Conservation (phyloP, 139 green algal genomes). For the Gonium pectorale region DNA sequence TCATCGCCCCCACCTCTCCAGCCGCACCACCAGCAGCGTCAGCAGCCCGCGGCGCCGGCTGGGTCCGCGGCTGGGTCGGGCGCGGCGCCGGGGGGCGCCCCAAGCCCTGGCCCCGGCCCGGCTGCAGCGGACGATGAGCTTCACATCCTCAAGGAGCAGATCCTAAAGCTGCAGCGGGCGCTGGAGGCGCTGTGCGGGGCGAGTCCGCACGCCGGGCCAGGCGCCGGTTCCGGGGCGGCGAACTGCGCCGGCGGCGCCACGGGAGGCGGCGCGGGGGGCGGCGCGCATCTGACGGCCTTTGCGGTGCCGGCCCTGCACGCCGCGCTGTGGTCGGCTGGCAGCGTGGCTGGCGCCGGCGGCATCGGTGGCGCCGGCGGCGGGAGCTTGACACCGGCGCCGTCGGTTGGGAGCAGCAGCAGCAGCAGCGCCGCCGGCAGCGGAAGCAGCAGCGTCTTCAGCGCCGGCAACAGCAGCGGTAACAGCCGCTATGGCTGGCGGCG, state of each 20-base stretch:
- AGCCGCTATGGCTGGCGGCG: too few relatives aligned
- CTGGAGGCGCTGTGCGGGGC: slow-evolving; percentile 2
- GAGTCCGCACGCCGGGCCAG: background rate
- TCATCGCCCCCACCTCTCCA: background rate
- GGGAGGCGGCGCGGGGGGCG: too few relatives aligned
- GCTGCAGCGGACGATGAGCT: slow-evolving; percentile 20
- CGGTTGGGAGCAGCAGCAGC: background rate
- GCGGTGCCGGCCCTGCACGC: slow-evolving; percentile 2
- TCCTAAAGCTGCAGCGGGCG: slow-evolving; percentile 30
- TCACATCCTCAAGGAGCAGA: slow-evolving; percentile 16
- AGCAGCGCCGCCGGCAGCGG: background rate
- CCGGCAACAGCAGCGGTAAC: background rate
- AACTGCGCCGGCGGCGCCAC: too few relatives aligned
- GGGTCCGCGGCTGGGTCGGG: too few relatives aligned
- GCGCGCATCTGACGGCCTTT: too few relatives aligned
- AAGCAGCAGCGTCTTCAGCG: background rate
- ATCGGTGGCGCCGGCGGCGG: background rate
- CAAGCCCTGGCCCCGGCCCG: too few relatives aligned
- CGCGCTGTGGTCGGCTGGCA: slow-evolving; percentile 5
- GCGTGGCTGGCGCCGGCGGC: background rate
- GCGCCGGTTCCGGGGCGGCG: too few relatives aligned
- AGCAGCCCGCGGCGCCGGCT: background rate
- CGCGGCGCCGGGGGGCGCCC: too few relatives aligned
- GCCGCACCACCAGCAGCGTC: background rate
- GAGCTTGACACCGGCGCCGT: background rate